Percentiles rank a stretch among this genome's conserved stretches.
Evolutionary conservation across 2,329 filamentous ascomycete genomes (phyloP).

Genomic region (Xylaria sp.): DNA sequence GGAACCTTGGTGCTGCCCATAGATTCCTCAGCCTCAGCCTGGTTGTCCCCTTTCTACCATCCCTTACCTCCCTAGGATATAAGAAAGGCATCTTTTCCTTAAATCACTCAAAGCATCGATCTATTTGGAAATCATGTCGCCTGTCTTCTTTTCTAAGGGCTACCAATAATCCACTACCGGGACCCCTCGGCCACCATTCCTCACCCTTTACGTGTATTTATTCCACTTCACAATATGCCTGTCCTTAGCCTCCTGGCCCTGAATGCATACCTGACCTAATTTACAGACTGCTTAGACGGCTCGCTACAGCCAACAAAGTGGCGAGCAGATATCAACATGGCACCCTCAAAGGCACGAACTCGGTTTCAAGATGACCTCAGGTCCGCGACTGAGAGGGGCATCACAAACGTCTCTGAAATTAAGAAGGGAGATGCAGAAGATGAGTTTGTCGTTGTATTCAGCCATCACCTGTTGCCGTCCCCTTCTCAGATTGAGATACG

Average conservation of each 20-base stretch:
- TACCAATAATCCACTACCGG: neutral
- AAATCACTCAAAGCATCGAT: too few species aligned
- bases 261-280: neutral
- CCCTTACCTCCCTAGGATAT: neutral
- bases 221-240: neutral
- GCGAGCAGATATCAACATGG: slow-evolving; percentile 19
- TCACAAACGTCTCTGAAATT: slow-evolving; percentile 52
- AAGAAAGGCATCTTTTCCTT: too few species aligned
- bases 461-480: slow-evolving; percentile 28
- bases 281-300: neutral
- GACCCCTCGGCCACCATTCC: neutral
- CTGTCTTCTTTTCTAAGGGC: neutral
- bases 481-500: slow-evolving; percentile 40
- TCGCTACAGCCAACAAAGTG: neutral
- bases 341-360: slow-evolving; percentile 11
- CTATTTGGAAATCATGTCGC: neutral
- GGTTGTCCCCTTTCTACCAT: too few species aligned
- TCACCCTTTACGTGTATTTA: neutral
- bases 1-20: neutral
- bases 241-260: neutral
- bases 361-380: slow-evolving; percentile 31
- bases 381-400: slow-evolving; percentile 16
- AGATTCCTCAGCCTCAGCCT: too few species aligned
- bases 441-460: slow-evolving; percentile 65
- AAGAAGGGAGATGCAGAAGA: slow-evolving; percentile 70